Conservation (phyloP, 2,329 filamentous ascomycete species). For the Xylariaceae sp. region DNA sequence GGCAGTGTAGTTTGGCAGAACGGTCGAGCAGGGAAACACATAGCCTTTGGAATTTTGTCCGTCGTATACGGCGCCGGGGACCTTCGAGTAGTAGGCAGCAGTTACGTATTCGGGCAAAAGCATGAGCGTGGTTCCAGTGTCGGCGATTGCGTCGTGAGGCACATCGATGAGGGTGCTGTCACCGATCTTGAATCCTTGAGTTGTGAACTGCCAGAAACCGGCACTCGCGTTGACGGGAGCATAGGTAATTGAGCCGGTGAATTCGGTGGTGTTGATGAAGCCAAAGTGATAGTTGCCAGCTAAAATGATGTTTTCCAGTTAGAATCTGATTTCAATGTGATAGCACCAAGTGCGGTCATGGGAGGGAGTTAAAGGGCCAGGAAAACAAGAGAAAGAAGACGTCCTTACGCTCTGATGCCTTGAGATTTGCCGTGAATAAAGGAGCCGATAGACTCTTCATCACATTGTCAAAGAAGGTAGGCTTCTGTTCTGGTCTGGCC, state of each 20-base stretch:
- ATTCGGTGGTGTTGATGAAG: constrained; percentile 51
- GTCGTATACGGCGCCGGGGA: constrained; percentile 44
- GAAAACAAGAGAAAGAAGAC: background rate
- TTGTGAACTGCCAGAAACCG: constrained; percentile 61
- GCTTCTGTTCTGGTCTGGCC: constrained; percentile 36
- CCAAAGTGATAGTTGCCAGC: constrained; percentile 36
- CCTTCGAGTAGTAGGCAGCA: constrained; percentile 52
- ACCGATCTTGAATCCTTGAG: constrained; percentile 51
- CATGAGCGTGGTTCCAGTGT: constrained; percentile 63
- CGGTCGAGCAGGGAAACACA: constrained; percentile 48
- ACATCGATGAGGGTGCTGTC: constrained; percentile 9
- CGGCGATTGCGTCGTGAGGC: constrained; percentile 39
- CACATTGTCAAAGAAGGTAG: constrained; percentile 41
- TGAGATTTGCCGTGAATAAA: constrained; percentile 50
- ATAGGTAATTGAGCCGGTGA: constrained; percentile 54
- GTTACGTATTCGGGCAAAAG: constrained; percentile 49
- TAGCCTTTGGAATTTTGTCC: constrained; percentile 46
- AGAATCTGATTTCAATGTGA: background rate
- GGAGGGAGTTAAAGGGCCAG: background rate
- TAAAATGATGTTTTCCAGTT: constrained; percentile 3
- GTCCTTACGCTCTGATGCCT: constrained; percentile 33
- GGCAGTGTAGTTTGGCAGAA: constrained; percentile 39
- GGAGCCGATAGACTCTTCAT: constrained; percentile 33
- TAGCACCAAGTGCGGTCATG: background rate
- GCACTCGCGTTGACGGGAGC: constrained; percentile 48